Evolutionary conservation across 805 yeast genomes (phyloP).

Genomic region (Soucietia sequanensis): DNA sequence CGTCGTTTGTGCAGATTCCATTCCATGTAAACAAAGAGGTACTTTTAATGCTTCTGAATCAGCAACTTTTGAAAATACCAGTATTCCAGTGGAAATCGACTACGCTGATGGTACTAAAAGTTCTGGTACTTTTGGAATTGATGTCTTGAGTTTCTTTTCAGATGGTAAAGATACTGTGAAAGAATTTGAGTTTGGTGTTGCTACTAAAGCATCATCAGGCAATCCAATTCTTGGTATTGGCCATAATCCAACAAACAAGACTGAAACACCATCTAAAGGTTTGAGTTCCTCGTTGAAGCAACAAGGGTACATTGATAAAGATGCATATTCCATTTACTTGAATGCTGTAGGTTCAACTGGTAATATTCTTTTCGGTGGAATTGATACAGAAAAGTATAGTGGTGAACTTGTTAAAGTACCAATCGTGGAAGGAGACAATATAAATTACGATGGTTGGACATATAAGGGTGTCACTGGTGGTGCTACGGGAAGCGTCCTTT

Average conservation of each 20-base stretch:
- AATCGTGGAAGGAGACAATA: too few species aligned
- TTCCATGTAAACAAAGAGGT: conserved; percentile 23
- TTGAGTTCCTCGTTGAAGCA: conserved; percentile 48
- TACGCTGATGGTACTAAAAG: conserved; percentile 44
- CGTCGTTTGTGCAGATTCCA: conserved; percentile 6
- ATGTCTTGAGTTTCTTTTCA: conserved; percentile 2
- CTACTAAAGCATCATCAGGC: conserved; percentile 1
- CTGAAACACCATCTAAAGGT: background rate
- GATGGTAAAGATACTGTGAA: conserved; percentile 2
- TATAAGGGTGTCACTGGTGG: background rate
- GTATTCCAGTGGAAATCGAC: conserved; percentile 10
- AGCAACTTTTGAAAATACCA: conserved; percentile 25
- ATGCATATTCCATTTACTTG: conserved; percentile 37
- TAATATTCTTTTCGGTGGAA: conserved; percentile 32
- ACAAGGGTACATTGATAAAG: conserved; percentile 31
- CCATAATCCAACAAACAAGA: conserved; percentile 7
- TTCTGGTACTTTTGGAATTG: conserved; percentile 47
- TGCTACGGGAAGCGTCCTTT: background rate
- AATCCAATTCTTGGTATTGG: conserved; percentile 22
- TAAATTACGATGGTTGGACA: background rate
- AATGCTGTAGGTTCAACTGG: conserved; percentile 27
- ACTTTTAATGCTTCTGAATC: conserved; percentile 34
- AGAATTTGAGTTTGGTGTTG: conserved; percentile 12
- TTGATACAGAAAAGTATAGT: conserved; percentile 25
- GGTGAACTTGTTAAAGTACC: conserved; percentile 25